These are phyloP conservation scores for Stentor coeruleus DNA, from an alignment of 73 alveolate species.

Conservation along the genomic window DNA sequence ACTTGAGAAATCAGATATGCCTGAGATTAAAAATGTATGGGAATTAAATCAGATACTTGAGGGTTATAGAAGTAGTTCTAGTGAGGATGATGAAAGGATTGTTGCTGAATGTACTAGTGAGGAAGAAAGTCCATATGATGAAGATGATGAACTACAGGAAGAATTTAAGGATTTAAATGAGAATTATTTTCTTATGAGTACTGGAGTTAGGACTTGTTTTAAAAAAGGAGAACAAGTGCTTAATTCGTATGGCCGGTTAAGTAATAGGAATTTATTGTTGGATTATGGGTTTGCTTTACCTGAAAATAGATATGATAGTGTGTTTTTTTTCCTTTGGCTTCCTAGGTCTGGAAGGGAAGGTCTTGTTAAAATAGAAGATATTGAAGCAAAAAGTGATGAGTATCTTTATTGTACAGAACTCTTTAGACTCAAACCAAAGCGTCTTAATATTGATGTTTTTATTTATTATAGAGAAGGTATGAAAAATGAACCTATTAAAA, in stretches of 20 bases:
- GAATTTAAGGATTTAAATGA: conserved; percentile 1
- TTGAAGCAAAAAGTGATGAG: background rate
- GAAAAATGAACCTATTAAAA: background rate
- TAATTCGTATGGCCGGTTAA: conserved; percentile 7
- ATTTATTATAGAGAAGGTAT: background rate
- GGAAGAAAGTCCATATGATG: background rate
- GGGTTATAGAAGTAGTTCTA: conserved; percentile 1
- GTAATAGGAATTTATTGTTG: background rate
- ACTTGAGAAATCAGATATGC: background rate
- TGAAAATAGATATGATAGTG: conserved; percentile 10
- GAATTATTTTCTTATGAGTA: background rate
- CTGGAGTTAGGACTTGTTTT: conserved; percentile 24
- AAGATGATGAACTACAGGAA: background rate
- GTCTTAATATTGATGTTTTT: background rate
- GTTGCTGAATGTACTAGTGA: conserved; percentile 19
- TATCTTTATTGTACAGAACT: background rate
- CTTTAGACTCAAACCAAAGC: background rate
- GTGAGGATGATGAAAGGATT: background rate
- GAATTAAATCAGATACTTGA: background rate
- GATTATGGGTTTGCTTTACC: conserved; percentile 15
- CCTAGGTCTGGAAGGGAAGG: background rate
- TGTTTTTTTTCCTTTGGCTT: background rate
- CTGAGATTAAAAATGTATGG: background rate
- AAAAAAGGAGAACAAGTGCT: background rate
- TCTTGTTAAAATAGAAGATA: background rate